Evolutionary conservation across 768 basidiomycete genomes (phyloP), one percentile per base, ranked within the genome.

Genomic region (Leccinum ochraceum): DNA sequence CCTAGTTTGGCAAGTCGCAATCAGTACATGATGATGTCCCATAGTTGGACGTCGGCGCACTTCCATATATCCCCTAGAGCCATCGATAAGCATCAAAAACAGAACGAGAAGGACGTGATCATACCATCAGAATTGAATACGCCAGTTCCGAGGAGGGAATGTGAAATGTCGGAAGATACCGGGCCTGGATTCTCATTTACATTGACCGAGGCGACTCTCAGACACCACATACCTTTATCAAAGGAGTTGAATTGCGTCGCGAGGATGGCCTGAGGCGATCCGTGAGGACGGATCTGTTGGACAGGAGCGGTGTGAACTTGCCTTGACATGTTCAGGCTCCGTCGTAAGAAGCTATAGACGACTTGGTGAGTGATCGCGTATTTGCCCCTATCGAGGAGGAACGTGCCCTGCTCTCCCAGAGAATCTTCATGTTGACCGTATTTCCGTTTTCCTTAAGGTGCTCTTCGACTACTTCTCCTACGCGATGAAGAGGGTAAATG

Each of bases 121-220:
- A 54, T 64, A 80, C 85, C 83, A 65, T 85, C 83, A 2, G 82
- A 78, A 61, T 82, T 85, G 72, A 87, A 86, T 0, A 87, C 84
- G 0, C 86, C 86, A 6, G 78, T 78, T 14, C 86, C 86, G 3
- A 86, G 72, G 5, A 86, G 68, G 4, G 76, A 72, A 9, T 66
- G 39, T n/a, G 57, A 4, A 13, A 26, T 53, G 16, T 64, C 64
- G 16, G 30, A 60, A n/a, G 56, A 58, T 37, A 63, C 30, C 11
- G 64, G 59, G 3, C 69, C 66, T 67, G 65, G 37, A 58, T 60
- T 53, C 66, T 74, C 58, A 73, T 67, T 10, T 42, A 42, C 17
- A 53, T 67, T 59, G 30, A 59, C 67, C 6, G 55, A 56, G 14
- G 60, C 66, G 30, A 42, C 63, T 22, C 20, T 44, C 57, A 53